These are phyloP conservation scores for Fraxinus albicans DNA, from an alignment of 305 asterid genomes.

Conservation along the genomic window DNA sequence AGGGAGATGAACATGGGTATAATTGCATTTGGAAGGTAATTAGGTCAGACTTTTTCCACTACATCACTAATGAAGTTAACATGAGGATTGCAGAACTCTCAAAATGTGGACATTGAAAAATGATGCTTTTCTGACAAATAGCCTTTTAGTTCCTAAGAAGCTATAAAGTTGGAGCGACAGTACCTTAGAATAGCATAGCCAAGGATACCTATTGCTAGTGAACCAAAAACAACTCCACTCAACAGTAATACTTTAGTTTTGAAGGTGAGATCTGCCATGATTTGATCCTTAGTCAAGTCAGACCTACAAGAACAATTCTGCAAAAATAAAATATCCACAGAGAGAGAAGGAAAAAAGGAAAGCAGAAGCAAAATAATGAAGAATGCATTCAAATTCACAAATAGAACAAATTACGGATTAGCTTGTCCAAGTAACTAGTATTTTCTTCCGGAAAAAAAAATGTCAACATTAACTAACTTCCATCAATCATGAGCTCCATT, in stretches of 20 bases:
- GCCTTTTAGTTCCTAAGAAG: slow-evolving; percentile 5
- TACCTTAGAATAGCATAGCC: slow-evolving; percentile 81
- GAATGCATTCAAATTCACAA: slow-evolving; percentile 4
- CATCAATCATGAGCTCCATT: neutral
- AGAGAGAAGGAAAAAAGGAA: slow-evolving; percentile 9
- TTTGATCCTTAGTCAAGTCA: slow-evolving; percentile 68
- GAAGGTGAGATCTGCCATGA: slow-evolving; percentile 65
- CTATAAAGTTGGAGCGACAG: neutral
- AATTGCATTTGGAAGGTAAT: neutral
- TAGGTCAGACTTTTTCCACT: neutral
- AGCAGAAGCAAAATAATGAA: slow-evolving; percentile 3
- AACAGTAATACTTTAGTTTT: slow-evolving; percentile 58
- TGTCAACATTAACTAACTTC: neutral
- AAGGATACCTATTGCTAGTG: slow-evolving; percentile 68
- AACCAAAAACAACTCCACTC: slow-evolving; percentile 72
- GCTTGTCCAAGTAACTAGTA: slow-evolving; percentile 8
- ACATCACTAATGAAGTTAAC: neutral
- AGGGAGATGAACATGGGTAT: no score
- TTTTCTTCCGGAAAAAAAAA: neutral
- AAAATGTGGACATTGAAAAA: neutral
- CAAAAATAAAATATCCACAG: slow-evolving; percentile 20
- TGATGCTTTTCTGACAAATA: neutral
- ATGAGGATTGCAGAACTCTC: neutral
- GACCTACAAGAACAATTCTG: slow-evolving; percentile 47
- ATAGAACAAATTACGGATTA: neutral